Evolutionary conservation across 495 filamentous ascomycete species (phyloP).

Genomic region (Bombardia bombarda): DNA sequence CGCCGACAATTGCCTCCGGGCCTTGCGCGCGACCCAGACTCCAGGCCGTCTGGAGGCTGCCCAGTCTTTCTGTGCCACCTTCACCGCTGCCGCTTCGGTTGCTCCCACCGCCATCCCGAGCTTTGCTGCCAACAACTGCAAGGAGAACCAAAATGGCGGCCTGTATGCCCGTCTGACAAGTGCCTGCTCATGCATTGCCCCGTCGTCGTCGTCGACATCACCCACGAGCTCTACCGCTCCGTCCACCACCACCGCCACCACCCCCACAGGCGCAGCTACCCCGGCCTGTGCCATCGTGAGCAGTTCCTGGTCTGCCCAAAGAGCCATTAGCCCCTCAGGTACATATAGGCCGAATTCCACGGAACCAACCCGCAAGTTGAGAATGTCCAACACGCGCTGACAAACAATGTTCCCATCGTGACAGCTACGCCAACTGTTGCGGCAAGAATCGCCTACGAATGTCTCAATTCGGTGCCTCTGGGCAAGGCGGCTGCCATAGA

Average conservation of each 20-base stretch:
- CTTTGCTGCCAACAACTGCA: not conserved
- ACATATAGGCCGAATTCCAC: not conserved
- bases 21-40: slow-evolving; percentile 2
- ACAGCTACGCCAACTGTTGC: slow-evolving; percentile 13
- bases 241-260: slow-evolving; percentile 1
- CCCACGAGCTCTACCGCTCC: not conserved
- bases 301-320: slow-evolving; percentile 30
- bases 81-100: not conserved
- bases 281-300: slow-evolving; percentile 36
- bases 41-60: slow-evolving; percentile 1
- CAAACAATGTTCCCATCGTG: not conserved
- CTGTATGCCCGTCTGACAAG: not conserved
- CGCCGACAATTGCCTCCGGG: slow-evolving; percentile 3
- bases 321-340: slow-evolving; percentile 4
- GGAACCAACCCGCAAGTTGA: too few species aligned
- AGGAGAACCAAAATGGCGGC: too few species aligned
- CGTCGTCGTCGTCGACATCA: not conserved
- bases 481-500: slow-evolving; percentile 18
- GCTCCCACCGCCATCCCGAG: slow-evolving; percentile 1
- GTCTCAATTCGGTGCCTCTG: slow-evolving; percentile 24
- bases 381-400: not conserved
- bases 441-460: slow-evolving; percentile 19
- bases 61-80: slow-evolving; percentile 1
- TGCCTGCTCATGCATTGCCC: slow-evolving; percentile 1
- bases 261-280: slow-evolving; percentile 8